phyloP scores from a whole-genome alignment of 75 land plant genomes.

The Pseudotsuga menziesii region DNA sequence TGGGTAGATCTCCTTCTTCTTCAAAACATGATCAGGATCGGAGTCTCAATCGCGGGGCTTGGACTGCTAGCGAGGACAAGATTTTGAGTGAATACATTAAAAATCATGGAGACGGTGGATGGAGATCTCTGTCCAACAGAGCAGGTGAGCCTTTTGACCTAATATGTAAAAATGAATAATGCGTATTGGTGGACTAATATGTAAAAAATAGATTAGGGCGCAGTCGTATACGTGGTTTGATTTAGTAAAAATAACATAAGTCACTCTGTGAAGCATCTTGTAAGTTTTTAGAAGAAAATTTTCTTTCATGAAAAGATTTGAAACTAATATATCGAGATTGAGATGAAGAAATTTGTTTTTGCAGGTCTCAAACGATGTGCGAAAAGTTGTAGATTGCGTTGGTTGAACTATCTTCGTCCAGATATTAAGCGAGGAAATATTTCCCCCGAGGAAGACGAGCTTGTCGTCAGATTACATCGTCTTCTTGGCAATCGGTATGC shows the following conservation, averaged over 20 bases:
- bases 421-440: slow-evolving; percentile 16
- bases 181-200: too few species aligned
- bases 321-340: too few species aligned
- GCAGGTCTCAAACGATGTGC: too few species aligned
- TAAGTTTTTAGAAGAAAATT: too few species aligned
- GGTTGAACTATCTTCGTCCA: slow-evolving; percentile 15
- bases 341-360: slow-evolving; percentile 7
- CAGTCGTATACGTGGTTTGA: too few species aligned
- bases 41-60: slow-evolving; percentile 31
- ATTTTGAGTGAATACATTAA: slow-evolving; percentile 27
- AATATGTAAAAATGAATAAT: too few species aligned
- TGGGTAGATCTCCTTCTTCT: slow-evolving; percentile 7
- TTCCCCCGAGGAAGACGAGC: slow-evolving; percentile 13
- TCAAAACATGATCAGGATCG: slow-evolving; percentile 1
- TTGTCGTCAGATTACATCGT: slow-evolving; percentile 11
- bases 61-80: slow-evolving; percentile 36
- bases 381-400: not conserved
- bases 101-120: slow-evolving; percentile 24
- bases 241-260: too few species aligned
- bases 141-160: slow-evolving; percentile 17
- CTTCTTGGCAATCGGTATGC: slow-evolving; percentile 13
- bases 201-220: too few species aligned
- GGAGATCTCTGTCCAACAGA: slow-evolving; percentile 26
- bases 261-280: too few species aligned
- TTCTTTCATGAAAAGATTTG: too few species aligned